These are phyloP conservation scores for Albugo candida DNA, from an alignment of 352 stramenopile genomes.

Conservation along the genomic window DNA sequence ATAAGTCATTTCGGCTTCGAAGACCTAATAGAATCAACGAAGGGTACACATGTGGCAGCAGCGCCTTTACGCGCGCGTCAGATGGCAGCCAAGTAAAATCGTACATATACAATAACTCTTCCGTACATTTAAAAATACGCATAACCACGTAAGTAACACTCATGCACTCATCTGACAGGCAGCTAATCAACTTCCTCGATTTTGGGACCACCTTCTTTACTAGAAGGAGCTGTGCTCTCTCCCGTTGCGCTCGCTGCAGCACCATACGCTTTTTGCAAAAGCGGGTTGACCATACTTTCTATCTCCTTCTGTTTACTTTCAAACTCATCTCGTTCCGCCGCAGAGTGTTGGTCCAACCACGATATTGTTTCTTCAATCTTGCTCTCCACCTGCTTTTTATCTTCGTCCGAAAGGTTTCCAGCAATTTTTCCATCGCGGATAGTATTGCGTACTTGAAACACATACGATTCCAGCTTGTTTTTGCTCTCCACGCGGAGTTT, in stretches of 20 bases:
- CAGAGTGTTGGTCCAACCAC: constrained; percentile 90
- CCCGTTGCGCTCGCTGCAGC: constrained; percentile 2
- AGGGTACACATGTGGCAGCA: no score
- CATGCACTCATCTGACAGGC: no score
- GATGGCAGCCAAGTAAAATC: no score
- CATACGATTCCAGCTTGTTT: constrained; percentile 92
- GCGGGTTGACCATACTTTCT: constrained; percentile 5
- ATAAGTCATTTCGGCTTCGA: no score
- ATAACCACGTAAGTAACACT: no score
- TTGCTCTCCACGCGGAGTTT: constrained; percentile 92
- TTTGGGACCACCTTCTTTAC: constrained; percentile 10
- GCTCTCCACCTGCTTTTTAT: constrained; percentile 68
- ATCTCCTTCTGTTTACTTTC: constrained; percentile 65
- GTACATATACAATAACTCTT: no score
- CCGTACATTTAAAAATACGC: no score
- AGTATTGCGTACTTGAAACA: constrained; percentile 85
- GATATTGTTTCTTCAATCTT: constrained; percentile 93
- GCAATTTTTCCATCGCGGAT: constrained; percentile 87
- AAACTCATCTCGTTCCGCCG: constrained; percentile 66
- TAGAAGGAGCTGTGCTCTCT: not conserved
- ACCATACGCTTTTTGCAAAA: constrained; percentile 10
- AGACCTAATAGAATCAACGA: no score
- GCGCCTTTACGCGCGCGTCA: no score
- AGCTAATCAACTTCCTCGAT: constrained; percentile 20
- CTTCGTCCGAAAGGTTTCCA: constrained; percentile 81